phyloP scores from a whole-genome alignment of 2,329 filamentous ascomycete genomes.

The Hypoxylon sp. region DNA sequence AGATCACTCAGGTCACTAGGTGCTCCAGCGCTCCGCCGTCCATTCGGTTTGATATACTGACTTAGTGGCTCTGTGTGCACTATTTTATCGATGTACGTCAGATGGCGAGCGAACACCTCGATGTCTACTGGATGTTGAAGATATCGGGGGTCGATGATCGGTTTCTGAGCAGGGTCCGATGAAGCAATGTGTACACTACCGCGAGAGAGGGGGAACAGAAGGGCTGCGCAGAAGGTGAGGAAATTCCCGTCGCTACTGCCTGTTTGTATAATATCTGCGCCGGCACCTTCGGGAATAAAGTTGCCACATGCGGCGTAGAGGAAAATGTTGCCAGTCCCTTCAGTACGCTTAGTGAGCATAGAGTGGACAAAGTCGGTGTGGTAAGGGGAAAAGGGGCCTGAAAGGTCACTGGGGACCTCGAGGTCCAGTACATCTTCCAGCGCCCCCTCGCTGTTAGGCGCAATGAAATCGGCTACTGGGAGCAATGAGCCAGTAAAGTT shows the following conservation, averaged over 20 bases:
- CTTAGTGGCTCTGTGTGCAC: not conserved
- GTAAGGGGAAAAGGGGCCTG: not conserved
- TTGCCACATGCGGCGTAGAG: not conserved
- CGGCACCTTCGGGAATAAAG: not conserved
- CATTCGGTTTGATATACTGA: not conserved
- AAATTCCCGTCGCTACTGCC: not conserved
- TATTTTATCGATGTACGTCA: not conserved
- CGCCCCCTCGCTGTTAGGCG: not conserved
- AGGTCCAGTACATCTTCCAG: not conserved
- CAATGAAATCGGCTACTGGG: not conserved
- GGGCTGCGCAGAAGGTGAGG: not conserved
- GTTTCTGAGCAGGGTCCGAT: not conserved
- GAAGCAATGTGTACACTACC: conserved; percentile 7
- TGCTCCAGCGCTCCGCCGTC: not conserved
- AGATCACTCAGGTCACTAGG: not conserved
- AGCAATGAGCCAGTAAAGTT: conserved; percentile 3
- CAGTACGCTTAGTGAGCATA: not conserved
- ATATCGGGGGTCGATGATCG: not conserved
- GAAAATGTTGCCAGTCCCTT: not conserved
- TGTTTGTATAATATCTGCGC: not conserved
- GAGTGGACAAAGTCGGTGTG: not conserved
- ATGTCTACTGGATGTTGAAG: not conserved
- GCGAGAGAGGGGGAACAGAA: not conserved
- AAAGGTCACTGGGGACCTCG: not conserved
- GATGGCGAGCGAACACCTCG: not conserved